Base-by-base conservation (phyloP, 2,329 filamentous ascomycete species). In the Fusarium palustre region DNA sequence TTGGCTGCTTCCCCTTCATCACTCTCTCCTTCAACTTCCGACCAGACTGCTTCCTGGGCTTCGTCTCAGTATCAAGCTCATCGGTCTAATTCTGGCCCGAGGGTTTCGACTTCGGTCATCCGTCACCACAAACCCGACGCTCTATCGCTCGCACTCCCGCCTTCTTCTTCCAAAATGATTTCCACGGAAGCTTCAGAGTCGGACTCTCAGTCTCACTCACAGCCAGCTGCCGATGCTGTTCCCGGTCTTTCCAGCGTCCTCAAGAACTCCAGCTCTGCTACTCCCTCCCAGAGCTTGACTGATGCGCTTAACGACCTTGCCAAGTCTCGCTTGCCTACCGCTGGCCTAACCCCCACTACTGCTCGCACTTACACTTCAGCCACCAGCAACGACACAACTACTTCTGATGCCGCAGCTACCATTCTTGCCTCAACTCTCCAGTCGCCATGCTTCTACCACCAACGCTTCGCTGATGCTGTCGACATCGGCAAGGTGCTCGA, bases 401-500 rank as follows among this genome's bases (percentile, higher is more conserved):
- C 68, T 16, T 59, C 71, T 45, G 59, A 68, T 39, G 47, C 58
- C 11, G 58, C 62, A 25, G 63, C 64, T 41, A 66, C 61, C 28
- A 61, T 66, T 43, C 58, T 74, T 28, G 62, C 58, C 30, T 66
- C 90, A 13, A 86, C 74, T 13, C 83, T 98, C 55, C 91, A 95
- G 74, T 97, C 94, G 45, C 96, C 96, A 16, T 99, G 96, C 83
- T 99, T 97, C 82, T 98, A 97, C 82, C 96, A 99, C 81, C 92
- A 97, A 81, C 90, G 95, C 67, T 99, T 99, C 76, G 96, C 97
- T 74, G 94, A 97, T 77, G 93, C 94, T 11, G 93, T 99, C 73
- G 93, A 99, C 79, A 93, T 98, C 62, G 92, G 96, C 73, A 96
- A 92, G 80, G 94, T 99, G 8, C 85, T 99, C 9, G 94, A 98